phyloP scores from a whole-genome alignment of 2,329 filamentous ascomycete genomes.

The Apiospora arundinis region DNA sequence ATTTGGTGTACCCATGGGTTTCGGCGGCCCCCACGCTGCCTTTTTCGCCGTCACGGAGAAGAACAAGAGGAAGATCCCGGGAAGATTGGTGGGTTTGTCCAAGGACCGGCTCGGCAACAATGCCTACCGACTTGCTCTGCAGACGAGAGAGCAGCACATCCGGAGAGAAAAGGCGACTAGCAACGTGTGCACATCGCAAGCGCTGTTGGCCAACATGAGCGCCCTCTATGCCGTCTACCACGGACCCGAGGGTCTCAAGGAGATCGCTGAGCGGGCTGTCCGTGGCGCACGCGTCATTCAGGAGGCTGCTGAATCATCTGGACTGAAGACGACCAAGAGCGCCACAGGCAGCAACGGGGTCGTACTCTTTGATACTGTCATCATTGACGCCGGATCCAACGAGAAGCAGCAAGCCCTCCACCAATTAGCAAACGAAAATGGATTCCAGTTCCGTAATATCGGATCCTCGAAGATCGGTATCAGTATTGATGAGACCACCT shows the following conservation, averaged over 20 bases:
- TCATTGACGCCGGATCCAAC: conserved; percentile 63
- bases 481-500: conserved; percentile 77
- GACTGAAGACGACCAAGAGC: conserved; percentile 66
- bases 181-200: conserved; percentile 96
- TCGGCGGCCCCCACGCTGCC: conserved; percentile 92
- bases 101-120: conserved; percentile 86
- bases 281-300: conserved; percentile 74
- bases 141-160: conserved; percentile 96
- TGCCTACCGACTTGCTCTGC: conserved; percentile 83
- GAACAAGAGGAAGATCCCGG: conserved; percentile 93
- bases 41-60: conserved; percentile 94
- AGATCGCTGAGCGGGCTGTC: conserved; percentile 81
- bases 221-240: conserved; percentile 96
- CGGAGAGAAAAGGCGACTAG: conserved; percentile 95
- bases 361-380: conserved; percentile 81
- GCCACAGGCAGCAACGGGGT: conserved; percentile 61
- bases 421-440: conserved; percentile 55
- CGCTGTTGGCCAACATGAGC: conserved; percentile 92
- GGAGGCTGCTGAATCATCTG: conserved; percentile 65
- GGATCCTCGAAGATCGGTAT: conserved; percentile 69
- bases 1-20: conserved; percentile 90
- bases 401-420: conserved; percentile 56
- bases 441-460: conserved; percentile 68
- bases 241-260: conserved; percentile 80
- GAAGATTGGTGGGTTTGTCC: conserved; percentile 87